These are phyloP conservation scores for Daldinia bambusicola DNA, from an alignment of 495 filamentous ascomycete genomes.

Conservation along the genomic window DNA sequence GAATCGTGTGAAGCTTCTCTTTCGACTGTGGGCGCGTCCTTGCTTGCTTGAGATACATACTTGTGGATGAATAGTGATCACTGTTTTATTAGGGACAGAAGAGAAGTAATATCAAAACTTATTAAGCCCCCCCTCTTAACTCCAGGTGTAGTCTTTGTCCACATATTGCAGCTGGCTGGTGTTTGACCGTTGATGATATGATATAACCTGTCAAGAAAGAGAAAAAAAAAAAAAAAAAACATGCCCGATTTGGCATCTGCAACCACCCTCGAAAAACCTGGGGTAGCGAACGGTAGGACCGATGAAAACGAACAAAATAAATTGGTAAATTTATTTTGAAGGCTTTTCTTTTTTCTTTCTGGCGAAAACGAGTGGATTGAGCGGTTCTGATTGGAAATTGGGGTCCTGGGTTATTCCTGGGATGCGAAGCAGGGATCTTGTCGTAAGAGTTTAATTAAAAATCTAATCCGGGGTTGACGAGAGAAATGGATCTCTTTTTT, in stretches of 20 bases:
- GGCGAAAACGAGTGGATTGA: slow-evolving; percentile 14
- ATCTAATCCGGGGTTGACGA: slow-evolving; percentile 32
- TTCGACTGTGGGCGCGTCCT: neutral
- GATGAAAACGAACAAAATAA: slow-evolving; percentile 1
- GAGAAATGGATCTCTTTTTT: slow-evolving; percentile 12
- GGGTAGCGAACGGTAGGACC: slow-evolving; percentile 30
- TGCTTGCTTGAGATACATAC: neutral
- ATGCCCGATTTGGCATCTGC: slow-evolving; percentile 40
- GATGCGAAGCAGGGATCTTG: slow-evolving; percentile 33
- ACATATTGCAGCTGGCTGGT: neutral
- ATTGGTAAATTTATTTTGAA: slow-evolving; percentile 22
- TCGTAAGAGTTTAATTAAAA: slow-evolving; percentile 40
- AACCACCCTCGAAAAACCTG: slow-evolving; percentile 39
- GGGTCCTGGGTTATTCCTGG: slow-evolving; percentile 4
- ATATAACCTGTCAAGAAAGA: slow-evolving; percentile 8
- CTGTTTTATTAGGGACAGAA: neutral
- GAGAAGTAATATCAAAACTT: neutral
- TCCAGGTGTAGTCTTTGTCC: neutral
- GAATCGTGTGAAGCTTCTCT: neutral
- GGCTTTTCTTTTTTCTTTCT: slow-evolving; percentile 8
- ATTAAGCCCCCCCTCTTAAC: neutral
- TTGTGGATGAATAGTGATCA: neutral
- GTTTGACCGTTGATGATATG: neutral
- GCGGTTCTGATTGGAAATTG: slow-evolving; percentile 31
- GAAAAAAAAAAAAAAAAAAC: slow-evolving; percentile 9